Conservation (phyloP, 768 basidiomycete species). For the Rhodocollybia butyracea region DNA sequence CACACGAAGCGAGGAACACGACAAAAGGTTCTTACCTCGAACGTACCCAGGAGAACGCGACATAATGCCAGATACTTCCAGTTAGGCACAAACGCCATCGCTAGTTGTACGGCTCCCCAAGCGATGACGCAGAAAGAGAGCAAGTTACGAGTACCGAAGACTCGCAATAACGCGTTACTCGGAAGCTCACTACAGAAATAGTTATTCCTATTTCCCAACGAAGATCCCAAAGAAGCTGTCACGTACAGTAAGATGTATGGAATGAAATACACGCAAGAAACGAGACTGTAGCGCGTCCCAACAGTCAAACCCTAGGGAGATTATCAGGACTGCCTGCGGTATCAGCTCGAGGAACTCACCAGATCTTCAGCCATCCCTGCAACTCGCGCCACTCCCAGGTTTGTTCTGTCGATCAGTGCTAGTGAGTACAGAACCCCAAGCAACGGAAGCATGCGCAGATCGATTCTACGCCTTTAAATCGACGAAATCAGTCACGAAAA, state of each 20-base stretch:
- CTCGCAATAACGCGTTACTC: conserved; percentile 9
- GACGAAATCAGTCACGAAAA: neutral
- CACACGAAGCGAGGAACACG: neutral
- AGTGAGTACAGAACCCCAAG: conserved; percentile 32
- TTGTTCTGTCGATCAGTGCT: conserved; percentile 31
- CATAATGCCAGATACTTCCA: conserved; percentile 11
- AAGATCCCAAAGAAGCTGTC: neutral
- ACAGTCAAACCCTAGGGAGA: conserved; percentile 8
- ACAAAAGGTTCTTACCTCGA: conserved; percentile 7
- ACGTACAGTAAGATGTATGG: conserved; percentile 14
- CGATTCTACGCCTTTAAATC: conserved; percentile 25
- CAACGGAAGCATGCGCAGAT: conserved; percentile 33
- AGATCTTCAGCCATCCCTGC: conserved; percentile 35
- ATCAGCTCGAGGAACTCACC: conserved; percentile 15
- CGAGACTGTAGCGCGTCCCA: conserved; percentile 11
- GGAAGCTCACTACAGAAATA: conserved; percentile 10
- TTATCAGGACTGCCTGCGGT: neutral
- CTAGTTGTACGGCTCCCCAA: conserved; percentile 15
- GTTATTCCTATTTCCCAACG: neutral
- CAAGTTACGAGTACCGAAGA: conserved; percentile 9
- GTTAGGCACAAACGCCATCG: conserved; percentile 12
- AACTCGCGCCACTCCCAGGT: conserved; percentile 31
- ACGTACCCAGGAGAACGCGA: conserved; percentile 12
- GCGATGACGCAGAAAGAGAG: conserved; percentile 11
- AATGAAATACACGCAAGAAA: conserved; percentile 15